Base-by-base conservation (phyloP, 768 basidiomycete species). In the Boletus insuetus region DNA sequence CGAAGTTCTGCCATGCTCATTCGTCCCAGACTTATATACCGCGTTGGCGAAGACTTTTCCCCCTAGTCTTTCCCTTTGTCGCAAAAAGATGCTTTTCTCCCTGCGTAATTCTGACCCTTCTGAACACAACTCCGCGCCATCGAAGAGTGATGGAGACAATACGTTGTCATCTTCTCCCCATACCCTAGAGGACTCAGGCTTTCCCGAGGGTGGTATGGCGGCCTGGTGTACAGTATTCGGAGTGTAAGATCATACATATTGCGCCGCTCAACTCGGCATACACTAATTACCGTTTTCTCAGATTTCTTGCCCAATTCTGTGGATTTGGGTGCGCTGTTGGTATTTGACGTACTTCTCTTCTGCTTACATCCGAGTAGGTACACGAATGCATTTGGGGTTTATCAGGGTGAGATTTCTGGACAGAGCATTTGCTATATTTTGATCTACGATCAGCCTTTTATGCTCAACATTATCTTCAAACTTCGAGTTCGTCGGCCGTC, bases 151-250 rank as follows among this genome's bases (percentile, higher is more conserved):
- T 16, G 16, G 8, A 3, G 52, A 43, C 9, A 9, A 57, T n/a
- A 4, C 6, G 7, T 14, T 20, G 22, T 2, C 2, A 41, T 35
- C 47, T 9, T 46, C 43, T 34, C 12, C 39, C 4, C 22, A 34
- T 14, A 13, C 32, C 3, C 1, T 13, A 6, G 11, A 24, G 10
- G 51, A 56, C 22, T 32, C 43, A 10, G 61, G 53, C 9, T 34
- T 53, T 9, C 55, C 61, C 3, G 64, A 63, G 51, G 56, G 58
- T 3, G 63, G 69, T 29, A 14, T 55, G 16, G 64, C 29, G 9
- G 68, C 61, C 11, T 65, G 64, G 66, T 69, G 66, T 40, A 61
- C 68, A 3, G 67, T 63, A 7, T 46, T 61, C 1, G 68, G 68
- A 58, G 56, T 50, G 66, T 70, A 59, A 59, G 64, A 43, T 53